These are phyloP conservation scores for Trypanosoma melophagium DNA, from an alignment of 208 protist genomes.

Conservation along the genomic window DNA sequence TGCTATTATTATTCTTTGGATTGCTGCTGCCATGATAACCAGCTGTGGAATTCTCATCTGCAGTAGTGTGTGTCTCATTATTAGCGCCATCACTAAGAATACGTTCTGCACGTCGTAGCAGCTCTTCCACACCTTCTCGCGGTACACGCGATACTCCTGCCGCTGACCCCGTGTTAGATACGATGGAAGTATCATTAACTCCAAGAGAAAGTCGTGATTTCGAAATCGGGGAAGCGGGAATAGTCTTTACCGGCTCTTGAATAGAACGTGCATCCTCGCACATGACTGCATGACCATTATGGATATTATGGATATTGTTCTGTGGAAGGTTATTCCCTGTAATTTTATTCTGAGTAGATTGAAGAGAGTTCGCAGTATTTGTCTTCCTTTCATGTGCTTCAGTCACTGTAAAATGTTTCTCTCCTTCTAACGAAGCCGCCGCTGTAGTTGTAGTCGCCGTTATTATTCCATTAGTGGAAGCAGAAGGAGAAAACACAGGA, in stretches of 20 bases:
- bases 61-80: background rate
- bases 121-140: slow-evolving; percentile 29
- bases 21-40: background rate
- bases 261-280: no score
- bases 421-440: background rate
- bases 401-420: background rate
- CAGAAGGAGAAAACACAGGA: no score
- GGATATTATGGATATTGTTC: no score
- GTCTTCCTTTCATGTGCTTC: background rate
- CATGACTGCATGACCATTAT: no score
- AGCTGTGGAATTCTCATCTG: background rate
- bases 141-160: slow-evolving; percentile 21
- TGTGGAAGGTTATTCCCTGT: no score
- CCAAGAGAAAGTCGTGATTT: no score
- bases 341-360: no score
- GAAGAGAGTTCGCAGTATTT: no score
- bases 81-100: slow-evolving; percentile 13
- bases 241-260: no score
- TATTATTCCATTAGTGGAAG: no score
- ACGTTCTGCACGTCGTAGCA: slow-evolving; percentile 28
- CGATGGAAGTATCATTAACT: background rate
- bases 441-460: background rate
- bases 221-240: no score
- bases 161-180: background rate
- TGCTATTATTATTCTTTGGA: background rate